A percentile compares a stretch with the other conserved stretches of the same genome.
These are phyloP conservation scores for Clarireedia paspali DNA, from an alignment of 2,329 filamentous ascomycete genomes.

Conservation along the genomic window DNA sequence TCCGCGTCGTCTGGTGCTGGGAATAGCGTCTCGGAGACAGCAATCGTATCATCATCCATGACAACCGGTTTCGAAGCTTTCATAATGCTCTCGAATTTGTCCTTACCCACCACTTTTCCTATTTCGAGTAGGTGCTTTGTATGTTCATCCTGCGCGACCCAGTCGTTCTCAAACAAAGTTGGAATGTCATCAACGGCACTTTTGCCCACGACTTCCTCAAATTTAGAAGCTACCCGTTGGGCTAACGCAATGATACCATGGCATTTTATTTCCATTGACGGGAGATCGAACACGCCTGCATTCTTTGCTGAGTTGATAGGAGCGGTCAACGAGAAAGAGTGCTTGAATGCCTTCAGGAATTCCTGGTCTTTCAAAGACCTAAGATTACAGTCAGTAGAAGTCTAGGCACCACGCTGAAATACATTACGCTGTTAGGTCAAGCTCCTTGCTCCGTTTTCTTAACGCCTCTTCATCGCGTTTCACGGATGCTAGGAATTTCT, in stretches of 20 bases:
- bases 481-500: not conserved
- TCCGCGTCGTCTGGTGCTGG: not conserved
- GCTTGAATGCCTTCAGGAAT: not conserved
- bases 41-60: not conserved
- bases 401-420: not conserved
- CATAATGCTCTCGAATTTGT: slow-evolving; percentile 5
- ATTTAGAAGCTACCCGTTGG: not conserved
- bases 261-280: not conserved
- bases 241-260: not conserved
- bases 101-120: not conserved
- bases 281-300: not conserved
- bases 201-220: not conserved
- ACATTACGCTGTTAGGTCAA: not conserved
- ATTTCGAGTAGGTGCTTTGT: not conserved
- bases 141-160: not conserved
- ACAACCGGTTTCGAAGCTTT: not conserved
- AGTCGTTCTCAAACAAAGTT: not conserved
- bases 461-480: not conserved
- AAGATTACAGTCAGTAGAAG: not conserved
- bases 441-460: not conserved
- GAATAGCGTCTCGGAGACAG: not conserved
- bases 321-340: not conserved
- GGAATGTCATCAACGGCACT: not conserved
- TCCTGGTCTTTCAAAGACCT: not conserved
- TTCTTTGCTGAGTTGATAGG: not conserved